Base-by-base conservation (phyloP, 2,329 filamentous ascomycete species). In the Aspergillus fructus region DNA sequence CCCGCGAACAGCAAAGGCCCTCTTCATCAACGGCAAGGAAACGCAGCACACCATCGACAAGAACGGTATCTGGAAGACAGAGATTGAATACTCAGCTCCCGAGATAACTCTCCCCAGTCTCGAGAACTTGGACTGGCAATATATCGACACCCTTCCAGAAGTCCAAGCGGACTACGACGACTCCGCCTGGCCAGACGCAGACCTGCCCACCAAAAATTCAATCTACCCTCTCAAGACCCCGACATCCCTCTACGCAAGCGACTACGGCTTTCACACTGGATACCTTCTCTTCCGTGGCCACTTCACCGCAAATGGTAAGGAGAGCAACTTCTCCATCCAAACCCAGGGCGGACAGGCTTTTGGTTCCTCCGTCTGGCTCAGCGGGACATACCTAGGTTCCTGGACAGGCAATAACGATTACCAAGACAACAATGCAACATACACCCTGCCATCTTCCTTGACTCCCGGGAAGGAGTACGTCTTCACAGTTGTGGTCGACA, bases 251-350 rank as follows among this genome's bases (percentile, higher is more conserved):
- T 90, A 88, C 65, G 81, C 80, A 0, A 83, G 83, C 15, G 89
- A 93, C 71, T 93, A 93, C 66, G 89, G 89, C 23, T 93, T 86
- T 72, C 80, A 90, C 69, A 81, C 85, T 0, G 89, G 89, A 3
- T 83, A 83, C 1, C 78, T 92, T 0, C 64, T 93, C 48, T 93
- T 84, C 76, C 83, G 89, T 2, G 89, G 89, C 0, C 80, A 85
- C 62, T 93, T 93, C 68, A 81, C 76, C 1, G 84, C 89, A 4
- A 81, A 77, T 1, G 87, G 87, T 15, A 74, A 79, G 1, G 88
- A 91, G 61, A 76, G 77, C 0, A 76, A 74, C 0, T 74, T 93
- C 46, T 81, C 74, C 59, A 68, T 89, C 17, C 76, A 76, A 43
- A 87, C 88, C 0, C 83, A 87, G 59, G 89, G 90, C 39, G 89